phyloP scores from a whole-genome alignment of 305 asterid genomes.

The Fraxinus xanthoxyloides region DNA sequence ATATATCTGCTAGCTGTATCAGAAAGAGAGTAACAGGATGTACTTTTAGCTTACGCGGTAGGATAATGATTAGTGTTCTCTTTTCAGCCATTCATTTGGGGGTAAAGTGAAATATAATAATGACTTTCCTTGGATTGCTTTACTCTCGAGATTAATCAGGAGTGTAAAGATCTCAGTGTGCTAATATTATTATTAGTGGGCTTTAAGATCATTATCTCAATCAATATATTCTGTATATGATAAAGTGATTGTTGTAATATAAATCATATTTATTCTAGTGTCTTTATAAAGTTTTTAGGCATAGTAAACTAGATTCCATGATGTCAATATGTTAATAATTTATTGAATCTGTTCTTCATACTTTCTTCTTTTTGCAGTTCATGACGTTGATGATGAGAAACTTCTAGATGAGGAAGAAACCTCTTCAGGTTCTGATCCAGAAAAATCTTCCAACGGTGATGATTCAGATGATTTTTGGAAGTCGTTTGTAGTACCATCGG shows the following conservation, averaged over 20 bases:
- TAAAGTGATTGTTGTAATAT: constrained; percentile 1
- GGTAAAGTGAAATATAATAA: not conserved
- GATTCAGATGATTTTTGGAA: constrained; percentile 57
- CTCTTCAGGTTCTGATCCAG: constrained; percentile 33
- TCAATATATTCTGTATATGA: not conserved
- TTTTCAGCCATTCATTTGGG: not conserved
- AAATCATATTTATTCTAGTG: not conserved
- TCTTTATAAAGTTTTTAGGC: not conserved
- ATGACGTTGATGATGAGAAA: constrained; percentile 32
- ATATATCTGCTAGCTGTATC: not conserved
- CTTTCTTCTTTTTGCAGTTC: constrained; percentile 36
- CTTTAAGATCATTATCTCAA: not conserved
- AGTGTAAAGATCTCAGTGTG: not conserved
- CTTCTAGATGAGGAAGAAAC: constrained; percentile 41
- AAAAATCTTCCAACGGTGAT: constrained; percentile 26
- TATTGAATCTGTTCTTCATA: constrained; percentile 6
- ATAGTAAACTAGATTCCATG: constrained; percentile 1
- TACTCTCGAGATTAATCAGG: not conserved
- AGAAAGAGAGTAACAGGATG: not conserved
- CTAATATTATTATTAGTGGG: not conserved
- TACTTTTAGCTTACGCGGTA: not conserved
- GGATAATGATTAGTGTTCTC: not conserved
- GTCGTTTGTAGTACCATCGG: constrained; percentile 40
- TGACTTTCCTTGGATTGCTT: not conserved
- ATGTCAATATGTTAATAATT: not conserved